Conservation (phyloP, 2,329 filamentous ascomycete species). For the Neurospora sp. region DNA sequence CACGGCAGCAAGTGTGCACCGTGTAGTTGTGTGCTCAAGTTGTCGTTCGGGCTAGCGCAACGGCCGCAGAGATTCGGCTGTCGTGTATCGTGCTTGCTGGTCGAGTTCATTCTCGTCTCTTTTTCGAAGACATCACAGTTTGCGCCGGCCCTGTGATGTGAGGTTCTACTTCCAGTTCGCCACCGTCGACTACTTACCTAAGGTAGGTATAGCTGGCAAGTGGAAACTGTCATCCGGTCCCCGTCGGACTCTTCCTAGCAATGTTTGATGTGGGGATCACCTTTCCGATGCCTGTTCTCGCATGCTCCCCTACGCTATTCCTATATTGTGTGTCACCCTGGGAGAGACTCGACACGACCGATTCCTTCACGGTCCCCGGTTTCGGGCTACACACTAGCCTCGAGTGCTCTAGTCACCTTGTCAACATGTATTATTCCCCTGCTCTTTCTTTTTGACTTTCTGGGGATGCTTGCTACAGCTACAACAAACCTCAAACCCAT, state of each 20-base stretch:
- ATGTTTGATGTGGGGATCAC: background rate
- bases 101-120: background rate
- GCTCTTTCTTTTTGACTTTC: background rate
- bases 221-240: background rate
- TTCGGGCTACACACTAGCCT: background rate
- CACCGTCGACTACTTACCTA: background rate
- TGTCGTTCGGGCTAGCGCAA: background rate
- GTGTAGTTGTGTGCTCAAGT: background rate
- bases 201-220: background rate
- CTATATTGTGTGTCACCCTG: background rate
- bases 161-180: background rate
- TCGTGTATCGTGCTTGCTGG: background rate
- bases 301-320: background rate
- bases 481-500: background rate
- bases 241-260: background rate
- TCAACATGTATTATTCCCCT: background rate
- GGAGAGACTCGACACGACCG: background rate
- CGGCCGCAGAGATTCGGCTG: background rate
- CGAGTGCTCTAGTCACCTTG: background rate
- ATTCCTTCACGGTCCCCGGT: background rate
- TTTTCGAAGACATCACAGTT: background rate
- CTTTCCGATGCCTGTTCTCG: background rate
- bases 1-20: background rate
- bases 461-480: background rate
- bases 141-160: background rate